A percentile compares a stretch with the other conserved stretches of the same genome.
Evolutionary conservation across 148 eudicot species (phyloP).

Genomic region (Amaranthus palmeri): DNA sequence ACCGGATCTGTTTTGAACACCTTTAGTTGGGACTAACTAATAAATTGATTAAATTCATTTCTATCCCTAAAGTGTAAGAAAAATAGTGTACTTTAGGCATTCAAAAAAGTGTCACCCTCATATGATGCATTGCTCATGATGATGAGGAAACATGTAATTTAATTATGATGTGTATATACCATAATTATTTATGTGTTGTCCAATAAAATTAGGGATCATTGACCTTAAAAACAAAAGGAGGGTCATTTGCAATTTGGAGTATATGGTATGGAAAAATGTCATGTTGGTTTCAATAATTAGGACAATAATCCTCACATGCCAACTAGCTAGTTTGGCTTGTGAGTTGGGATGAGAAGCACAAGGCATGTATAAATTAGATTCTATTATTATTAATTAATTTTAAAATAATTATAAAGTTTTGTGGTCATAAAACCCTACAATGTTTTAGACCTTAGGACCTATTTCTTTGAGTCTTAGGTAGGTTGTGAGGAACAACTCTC

Average conservation of each 20-base stretch:
- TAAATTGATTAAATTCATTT: not conserved
- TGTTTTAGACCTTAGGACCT: not conserved
- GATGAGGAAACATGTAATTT: not conserved
- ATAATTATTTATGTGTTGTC: not conserved
- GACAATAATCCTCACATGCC: slow-evolving; percentile 18
- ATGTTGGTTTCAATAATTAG: slow-evolving; percentile 24
- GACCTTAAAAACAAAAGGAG: not conserved
- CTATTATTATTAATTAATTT: no score
- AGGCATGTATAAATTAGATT: not conserved
- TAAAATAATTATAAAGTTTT: not conserved
- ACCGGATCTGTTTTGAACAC: no score
- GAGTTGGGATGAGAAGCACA: slow-evolving; percentile 14
- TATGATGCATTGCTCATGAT: not conserved
- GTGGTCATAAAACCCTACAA: slow-evolving; percentile 13
- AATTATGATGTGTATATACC: not conserved
- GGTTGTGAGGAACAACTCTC: slow-evolving; percentile 20
- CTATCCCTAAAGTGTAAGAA: not conserved
- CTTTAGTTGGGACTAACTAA: not conserved
- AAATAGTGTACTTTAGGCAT: not conserved
- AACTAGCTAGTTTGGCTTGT: slow-evolving; percentile 5
- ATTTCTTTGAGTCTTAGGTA: slow-evolving; percentile 1
- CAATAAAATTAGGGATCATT: not conserved
- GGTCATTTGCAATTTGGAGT: not conserved
- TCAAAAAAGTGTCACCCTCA: slow-evolving; percentile 4
- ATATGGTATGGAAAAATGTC: not conserved